phyloP scores from a whole-genome alignment of 139 green algal genomes.

The Astrephomene gubernaculifera region DNA sequence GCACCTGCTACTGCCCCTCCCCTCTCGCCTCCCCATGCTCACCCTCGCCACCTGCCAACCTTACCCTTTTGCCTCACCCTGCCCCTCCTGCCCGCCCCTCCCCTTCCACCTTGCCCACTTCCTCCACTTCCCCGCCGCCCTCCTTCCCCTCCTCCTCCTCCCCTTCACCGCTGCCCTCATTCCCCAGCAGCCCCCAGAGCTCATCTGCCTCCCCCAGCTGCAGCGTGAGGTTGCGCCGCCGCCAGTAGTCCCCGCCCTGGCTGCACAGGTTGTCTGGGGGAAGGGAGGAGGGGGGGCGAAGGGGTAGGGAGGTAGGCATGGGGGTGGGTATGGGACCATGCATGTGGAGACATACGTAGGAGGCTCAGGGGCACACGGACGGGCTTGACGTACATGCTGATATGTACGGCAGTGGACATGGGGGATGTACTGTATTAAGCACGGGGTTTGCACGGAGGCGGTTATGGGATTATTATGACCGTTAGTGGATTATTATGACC shows the following conservation, averaged over 20 bases:
- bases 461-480: too few species aligned
- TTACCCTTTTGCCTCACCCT: not conserved
- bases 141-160: not conserved
- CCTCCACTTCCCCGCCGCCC: not conserved
- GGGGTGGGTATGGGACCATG: too few species aligned
- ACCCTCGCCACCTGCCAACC: not conserved
- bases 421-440: too few species aligned
- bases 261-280: constrained; percentile 60
- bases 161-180: not conserved
- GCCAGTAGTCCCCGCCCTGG: constrained; percentile 56
- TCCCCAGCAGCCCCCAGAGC: constrained; percentile 42
- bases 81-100: not conserved
- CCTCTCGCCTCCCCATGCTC: not conserved
- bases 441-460: too few species aligned
- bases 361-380: too few species aligned
- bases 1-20: not conserved
- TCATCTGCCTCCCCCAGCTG: constrained; percentile 48
- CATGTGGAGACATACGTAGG: too few species aligned
- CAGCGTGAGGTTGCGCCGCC: constrained; percentile 43
- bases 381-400: too few species aligned
- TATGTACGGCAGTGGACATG: too few species aligned
- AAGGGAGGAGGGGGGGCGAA: not conserved
- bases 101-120: not conserved
- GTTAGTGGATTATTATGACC: too few species aligned
- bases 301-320: not conserved